Conservation (phyloP, 768 basidiomycete species). For the Phylloporus arenicola region DNA sequence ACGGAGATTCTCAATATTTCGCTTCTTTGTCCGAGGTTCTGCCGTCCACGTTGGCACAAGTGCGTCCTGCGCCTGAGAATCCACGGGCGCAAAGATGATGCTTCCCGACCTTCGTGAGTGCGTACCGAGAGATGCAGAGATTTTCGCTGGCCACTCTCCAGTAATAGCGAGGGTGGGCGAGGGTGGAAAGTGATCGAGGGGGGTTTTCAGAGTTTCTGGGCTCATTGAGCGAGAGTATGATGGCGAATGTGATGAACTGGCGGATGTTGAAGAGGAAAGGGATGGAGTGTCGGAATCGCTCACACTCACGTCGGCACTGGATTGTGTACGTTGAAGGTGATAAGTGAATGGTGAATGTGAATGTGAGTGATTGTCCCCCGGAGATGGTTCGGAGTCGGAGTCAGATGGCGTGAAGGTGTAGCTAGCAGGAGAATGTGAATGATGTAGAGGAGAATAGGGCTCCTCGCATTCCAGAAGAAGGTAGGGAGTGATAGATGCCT, state of each 20-base stretch:
- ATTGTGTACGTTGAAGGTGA: constrained; percentile 31
- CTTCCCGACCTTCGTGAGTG: constrained; percentile 21
- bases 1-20: constrained; percentile 28
- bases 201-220: constrained; percentile 29
- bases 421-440: constrained; percentile 12
- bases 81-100: constrained; percentile 18
- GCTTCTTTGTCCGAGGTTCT: constrained; percentile 19
- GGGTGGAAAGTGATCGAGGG: constrained; percentile 25
- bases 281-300: constrained; percentile 48
- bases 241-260: constrained; percentile 33
- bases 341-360: constrained; percentile 17
- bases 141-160: constrained; percentile 31
- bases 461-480: constrained; percentile 31
- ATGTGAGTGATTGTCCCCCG: constrained; percentile 27
- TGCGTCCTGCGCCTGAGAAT: constrained; percentile 20
- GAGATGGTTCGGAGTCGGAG: constrained; percentile 30
- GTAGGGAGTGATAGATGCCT: constrained; percentile 9
- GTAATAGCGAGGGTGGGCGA: constrained; percentile 34
- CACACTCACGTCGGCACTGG: constrained; percentile 25
- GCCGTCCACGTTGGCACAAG: background rate
- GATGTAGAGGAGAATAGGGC: constrained; percentile 24
- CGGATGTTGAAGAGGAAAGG: constrained; percentile 39
- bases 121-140: constrained; percentile 4
- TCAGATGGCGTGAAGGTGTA: constrained; percentile 25
- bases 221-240: constrained; percentile 31